These are phyloP conservation scores for Scorias spongiosa DNA, from an alignment of 2,329 filamentous ascomycete genomes.

Conservation along the genomic window DNA sequence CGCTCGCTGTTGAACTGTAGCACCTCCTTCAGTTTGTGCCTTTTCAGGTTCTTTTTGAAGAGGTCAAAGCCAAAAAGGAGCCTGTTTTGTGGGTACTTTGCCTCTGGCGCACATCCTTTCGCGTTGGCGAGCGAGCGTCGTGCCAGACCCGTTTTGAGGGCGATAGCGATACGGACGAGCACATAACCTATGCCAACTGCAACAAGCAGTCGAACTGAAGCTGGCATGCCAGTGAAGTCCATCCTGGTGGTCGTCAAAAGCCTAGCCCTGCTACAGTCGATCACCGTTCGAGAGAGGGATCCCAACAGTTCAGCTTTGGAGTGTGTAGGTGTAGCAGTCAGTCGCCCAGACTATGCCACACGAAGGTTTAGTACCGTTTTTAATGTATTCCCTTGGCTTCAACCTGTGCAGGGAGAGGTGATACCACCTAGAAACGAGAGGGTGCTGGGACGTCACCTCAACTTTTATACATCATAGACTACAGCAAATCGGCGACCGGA, in stretches of 20 bases:
- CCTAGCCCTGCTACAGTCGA: too few relatives aligned
- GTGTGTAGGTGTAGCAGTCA: too few relatives aligned
- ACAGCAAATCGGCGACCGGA: too few relatives aligned
- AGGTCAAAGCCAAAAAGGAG: slow-evolving; percentile 39
- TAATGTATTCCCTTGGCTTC: too few relatives aligned
- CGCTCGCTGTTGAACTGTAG: slow-evolving; percentile 21
- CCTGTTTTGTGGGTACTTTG: slow-evolving; percentile 36
- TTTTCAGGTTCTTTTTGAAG: slow-evolving; percentile 25
- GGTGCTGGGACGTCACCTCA: too few relatives aligned
- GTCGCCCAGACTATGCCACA: too few relatives aligned
- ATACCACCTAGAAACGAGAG: too few relatives aligned
- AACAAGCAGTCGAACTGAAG: neutral
- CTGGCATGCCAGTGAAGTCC: neutral
- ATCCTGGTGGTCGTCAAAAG: neutral
- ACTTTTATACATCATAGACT: too few relatives aligned
- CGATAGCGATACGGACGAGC: neutral
- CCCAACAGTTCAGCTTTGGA: too few relatives aligned
- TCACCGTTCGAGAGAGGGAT: too few relatives aligned
- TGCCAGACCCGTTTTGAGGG: neutral
- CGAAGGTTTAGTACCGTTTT: too few relatives aligned
- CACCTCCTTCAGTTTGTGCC: slow-evolving; percentile 23
- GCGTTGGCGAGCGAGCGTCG: neutral
- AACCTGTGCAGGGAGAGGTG: too few relatives aligned
- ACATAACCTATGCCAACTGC: neutral
- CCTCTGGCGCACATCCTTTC: slow-evolving; percentile 15